Evolutionary conservation across 768 basidiomycete species (phyloP).

Genomic region (Zangia roseola): DNA sequence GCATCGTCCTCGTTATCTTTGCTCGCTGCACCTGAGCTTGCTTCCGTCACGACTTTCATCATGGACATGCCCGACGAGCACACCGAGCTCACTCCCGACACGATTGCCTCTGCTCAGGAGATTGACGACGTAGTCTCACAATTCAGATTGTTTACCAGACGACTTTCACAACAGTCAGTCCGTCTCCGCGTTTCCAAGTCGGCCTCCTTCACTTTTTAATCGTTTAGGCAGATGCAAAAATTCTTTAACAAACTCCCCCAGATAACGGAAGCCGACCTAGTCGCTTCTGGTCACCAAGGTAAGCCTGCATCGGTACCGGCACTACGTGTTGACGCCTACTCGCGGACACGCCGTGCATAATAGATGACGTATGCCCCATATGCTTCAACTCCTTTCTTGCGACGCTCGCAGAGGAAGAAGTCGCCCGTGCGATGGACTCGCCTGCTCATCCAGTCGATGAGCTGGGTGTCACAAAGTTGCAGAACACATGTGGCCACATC

Average conservation of each 20-base stretch:
- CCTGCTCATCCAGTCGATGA: slow-evolving; percentile 70
- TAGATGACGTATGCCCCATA: slow-evolving; percentile 74
- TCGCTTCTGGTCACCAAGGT: slow-evolving; percentile 49
- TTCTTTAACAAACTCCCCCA: slow-evolving; percentile 47
- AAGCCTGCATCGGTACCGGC: neutral
- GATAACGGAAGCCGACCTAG: slow-evolving; percentile 50
- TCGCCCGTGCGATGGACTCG: slow-evolving; percentile 72
- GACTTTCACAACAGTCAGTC: slow-evolving; percentile 29
- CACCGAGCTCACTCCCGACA: slow-evolving; percentile 4
- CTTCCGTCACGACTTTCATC: neutral
- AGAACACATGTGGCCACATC: slow-evolving; percentile 58
- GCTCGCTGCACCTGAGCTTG: no score
- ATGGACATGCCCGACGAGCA: slow-evolving; percentile 24
- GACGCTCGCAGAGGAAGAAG: slow-evolving; percentile 72
- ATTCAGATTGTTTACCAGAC: slow-evolving; percentile 26
- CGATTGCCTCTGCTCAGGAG: slow-evolving; percentile 24
- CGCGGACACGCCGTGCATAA: neutral
- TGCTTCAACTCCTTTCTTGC: slow-evolving; percentile 71
- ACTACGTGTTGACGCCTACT: neutral
- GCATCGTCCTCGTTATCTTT: neutral
- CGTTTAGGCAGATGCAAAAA: slow-evolving; percentile 34
- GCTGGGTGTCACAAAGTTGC: slow-evolving; percentile 66
- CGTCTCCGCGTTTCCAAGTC: neutral
- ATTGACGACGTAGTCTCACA: slow-evolving; percentile 32
- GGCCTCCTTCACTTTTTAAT: slow-evolving; percentile 12